Base-by-base conservation (phyloP, 441 rosid genomes). In the Adansonia grandidieri region DNA sequence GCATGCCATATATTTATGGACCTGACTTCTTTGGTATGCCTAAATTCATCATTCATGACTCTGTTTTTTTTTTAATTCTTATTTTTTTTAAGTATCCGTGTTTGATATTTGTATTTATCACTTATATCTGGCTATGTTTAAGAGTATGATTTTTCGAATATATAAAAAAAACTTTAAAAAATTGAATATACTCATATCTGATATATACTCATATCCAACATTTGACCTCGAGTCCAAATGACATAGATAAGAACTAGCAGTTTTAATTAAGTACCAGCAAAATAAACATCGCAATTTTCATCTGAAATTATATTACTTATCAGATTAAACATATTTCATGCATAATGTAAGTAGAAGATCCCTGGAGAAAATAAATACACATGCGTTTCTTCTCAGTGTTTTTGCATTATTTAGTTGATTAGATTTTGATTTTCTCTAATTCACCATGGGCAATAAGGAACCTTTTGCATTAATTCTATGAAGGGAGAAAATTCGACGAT, bases 401-500 rank as follows among this genome's bases (percentile, higher is more conserved):
- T 45, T 44, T 60, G 74, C 17, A 24, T 77, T 50, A 28, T 5
- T 48, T 40, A 17, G 47, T 3, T 64, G 60, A 75, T 75, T 28
- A 63, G 61, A 62, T 14, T 28, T 6, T 77, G 76, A 44, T 68
- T 74, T 24, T 65, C 24, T 57, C 58, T 60, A 50, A 73, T 74
- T 71, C 72, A 60, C 76, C 57, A 67, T 8, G 54, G 28, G 32
- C 13, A 57, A 50, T 37, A 78, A 45, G 56, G 14, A 70, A 6
- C 22, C 58, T 17, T 28, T 17, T 14, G 66, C 84, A 80, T 80
- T 80, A 54, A 82, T 50, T 68, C 67, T 61, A 64, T 70, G 84
- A 70, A 76, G 74, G 85, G 82, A 45, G 72, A 74, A 82, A 50
- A 74, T 37, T 82, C 78, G 84, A 81, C 86, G 80, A 6, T 15